Conservation (phyloP, 805 yeast genomes). For the Danielozyma ontarioensis region DNA sequence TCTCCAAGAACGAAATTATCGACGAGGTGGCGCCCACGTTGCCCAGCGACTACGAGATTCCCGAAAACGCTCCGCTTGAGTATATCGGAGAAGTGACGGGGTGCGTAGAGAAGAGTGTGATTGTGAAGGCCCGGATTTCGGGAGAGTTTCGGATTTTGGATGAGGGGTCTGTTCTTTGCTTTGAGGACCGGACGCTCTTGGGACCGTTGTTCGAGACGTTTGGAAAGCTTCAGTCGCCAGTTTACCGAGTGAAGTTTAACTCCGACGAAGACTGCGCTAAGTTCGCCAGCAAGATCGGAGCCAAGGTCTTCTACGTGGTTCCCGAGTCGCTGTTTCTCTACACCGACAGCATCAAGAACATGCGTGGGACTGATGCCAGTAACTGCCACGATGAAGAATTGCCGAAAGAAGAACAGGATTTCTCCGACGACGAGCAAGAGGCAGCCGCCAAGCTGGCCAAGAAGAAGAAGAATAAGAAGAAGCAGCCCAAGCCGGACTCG, state of each 20-base stretch:
- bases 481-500: no score
- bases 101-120: conserved; percentile 65
- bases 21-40: conserved; percentile 66
- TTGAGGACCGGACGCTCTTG: conserved; percentile 61
- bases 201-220: conserved; percentile 86
- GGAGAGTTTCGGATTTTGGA: conserved; percentile 82
- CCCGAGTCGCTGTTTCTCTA: conserved; percentile 74
- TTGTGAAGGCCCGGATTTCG: conserved; percentile 66
- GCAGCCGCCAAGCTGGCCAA: conserved; percentile 58
- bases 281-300: conserved; percentile 47
- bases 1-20: conserved; percentile 68
- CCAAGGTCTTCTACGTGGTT: conserved; percentile 68
- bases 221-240: conserved; percentile 80
- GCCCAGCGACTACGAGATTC: conserved; percentile 61
- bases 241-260: conserved; percentile 69
- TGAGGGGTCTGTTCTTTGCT: conserved; percentile 76
- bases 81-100: conserved; percentile 65
- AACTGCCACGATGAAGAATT: conserved; percentile 93
- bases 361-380: conserved; percentile 92
- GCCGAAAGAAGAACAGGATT: conserved; percentile 90
- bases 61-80: conserved; percentile 60
- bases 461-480: conserved; percentile 53
- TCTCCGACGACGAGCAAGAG: conserved; percentile 91
- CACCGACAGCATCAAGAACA: conserved; percentile 62
- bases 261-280: conserved; percentile 42